phyloP scores from a whole-genome alignment of 1,284 basidiomycete species.

The Cutaneotrichosporon mucoides region DNA sequence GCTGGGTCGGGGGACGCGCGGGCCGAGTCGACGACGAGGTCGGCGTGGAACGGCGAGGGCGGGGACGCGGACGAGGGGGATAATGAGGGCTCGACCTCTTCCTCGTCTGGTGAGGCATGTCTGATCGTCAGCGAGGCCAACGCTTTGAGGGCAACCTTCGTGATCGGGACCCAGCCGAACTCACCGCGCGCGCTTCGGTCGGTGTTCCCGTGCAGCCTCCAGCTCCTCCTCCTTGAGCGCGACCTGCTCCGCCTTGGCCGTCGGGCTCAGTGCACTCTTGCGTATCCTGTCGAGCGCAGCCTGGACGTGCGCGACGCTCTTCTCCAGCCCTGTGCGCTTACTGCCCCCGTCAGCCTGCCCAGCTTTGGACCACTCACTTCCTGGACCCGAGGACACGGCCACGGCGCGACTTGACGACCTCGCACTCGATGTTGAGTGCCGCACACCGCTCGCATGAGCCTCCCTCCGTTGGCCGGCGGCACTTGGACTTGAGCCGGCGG shows the following conservation, averaged over 20 bases:
- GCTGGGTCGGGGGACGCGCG: slow-evolving; percentile 4
- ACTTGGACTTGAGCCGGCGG: slow-evolving; percentile 3
- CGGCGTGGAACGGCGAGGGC: background rate
- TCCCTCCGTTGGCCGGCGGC: slow-evolving; percentile 1
- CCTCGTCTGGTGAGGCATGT: background rate
- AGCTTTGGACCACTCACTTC: background rate
- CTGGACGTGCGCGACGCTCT: slow-evolving; percentile 9
- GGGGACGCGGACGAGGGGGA: background rate
- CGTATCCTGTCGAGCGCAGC: slow-evolving; percentile 8
- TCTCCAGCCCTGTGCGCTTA: slow-evolving; percentile 3
- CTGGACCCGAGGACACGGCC: slow-evolving; percentile 4
- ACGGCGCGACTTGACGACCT: slow-evolving; percentile 9
- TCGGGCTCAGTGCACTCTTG: background rate
- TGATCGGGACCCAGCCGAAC: background rate
- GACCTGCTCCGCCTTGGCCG: background rate
- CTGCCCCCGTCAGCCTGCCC: background rate
- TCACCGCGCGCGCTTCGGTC: background rate
- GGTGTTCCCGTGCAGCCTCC: background rate
- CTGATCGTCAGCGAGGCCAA: background rate
- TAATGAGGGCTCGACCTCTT: background rate
- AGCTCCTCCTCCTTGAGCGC: background rate
- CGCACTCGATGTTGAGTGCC: slow-evolving; percentile 2
- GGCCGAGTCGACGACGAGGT: slow-evolving; percentile 5
- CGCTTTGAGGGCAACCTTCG: too few relatives aligned
- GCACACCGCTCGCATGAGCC: slow-evolving; percentile 3